phyloP scores from a whole-genome alignment of 2,329 filamentous ascomycete genomes.

The Paracamarosporium sp. region DNA sequence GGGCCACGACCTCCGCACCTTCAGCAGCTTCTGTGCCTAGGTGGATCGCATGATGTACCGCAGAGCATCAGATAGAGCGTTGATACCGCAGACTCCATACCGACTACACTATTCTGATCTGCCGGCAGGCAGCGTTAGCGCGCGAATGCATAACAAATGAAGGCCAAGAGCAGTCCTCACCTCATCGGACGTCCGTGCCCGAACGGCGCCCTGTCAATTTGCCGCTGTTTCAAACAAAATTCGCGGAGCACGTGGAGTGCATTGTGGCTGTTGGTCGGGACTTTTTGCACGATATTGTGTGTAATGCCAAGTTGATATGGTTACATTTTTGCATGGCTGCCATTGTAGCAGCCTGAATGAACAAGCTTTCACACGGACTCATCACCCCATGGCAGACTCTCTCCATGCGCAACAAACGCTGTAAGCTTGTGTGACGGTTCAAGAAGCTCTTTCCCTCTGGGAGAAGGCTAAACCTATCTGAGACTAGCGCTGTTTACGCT shows the following conservation, averaged over 20 bases:
- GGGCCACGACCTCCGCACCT: no score
- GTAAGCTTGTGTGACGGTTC: no score
- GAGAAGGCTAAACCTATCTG: no score
- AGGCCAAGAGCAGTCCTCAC: background rate
- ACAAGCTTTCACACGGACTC: no score
- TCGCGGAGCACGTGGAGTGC: background rate
- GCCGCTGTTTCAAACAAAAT: slow-evolving; percentile 3
- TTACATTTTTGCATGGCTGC: background rate
- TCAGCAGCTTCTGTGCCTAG: no score
- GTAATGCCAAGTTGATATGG: background rate
- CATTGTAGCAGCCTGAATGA: no score
- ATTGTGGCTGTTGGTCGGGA: background rate
- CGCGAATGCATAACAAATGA: background rate
- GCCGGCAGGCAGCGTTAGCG: background rate
- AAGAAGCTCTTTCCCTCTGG: no score
- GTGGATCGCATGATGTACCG: no score
- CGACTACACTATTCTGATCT: background rate
- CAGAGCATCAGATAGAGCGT: background rate
- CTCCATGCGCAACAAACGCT: no score
- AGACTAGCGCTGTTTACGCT: no score
- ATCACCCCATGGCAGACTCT: no score
- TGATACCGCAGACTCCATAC: no score
- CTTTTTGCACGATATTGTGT: background rate
- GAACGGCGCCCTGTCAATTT: background rate
- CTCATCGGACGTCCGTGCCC: background rate